phyloP scores from a whole-genome alignment of 345 rosid genomes.

The Rhodamnia rubescens region DNA sequence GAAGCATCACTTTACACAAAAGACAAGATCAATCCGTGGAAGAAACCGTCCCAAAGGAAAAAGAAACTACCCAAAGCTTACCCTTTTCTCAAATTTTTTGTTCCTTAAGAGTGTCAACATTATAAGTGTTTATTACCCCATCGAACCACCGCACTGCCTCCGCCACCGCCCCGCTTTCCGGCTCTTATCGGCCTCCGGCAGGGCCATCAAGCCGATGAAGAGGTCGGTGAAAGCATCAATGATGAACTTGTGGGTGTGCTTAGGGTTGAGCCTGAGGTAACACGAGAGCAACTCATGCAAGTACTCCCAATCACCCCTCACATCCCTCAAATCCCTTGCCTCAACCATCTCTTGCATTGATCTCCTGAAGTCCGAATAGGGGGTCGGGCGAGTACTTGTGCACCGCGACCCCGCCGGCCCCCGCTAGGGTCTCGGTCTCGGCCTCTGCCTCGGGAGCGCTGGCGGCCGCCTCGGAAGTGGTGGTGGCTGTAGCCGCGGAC shows the following conservation, averaged over 20 bases:
- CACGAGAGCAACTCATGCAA: conserved; percentile 65
- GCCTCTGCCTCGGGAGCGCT: not conserved
- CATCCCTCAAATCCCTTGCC: conserved; percentile 43
- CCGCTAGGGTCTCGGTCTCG: not conserved
- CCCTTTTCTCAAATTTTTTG: not conserved
- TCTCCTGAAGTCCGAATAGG: conserved; percentile 48
- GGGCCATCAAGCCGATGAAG: conserved; percentile 18
- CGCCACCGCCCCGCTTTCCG: not conserved
- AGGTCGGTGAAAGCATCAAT: conserved; percentile 71
- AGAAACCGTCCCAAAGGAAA: not conserved
- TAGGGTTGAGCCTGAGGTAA: conserved; percentile 61
- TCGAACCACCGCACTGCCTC: not conserved
- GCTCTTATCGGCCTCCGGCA: not conserved
- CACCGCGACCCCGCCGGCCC: conserved; percentile 43
- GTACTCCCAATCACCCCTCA: conserved; percentile 45
- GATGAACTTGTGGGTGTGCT: conserved; percentile 57
- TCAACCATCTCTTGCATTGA: conserved; percentile 93
- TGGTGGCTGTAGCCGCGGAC: conserved; percentile 6
- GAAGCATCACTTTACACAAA: not conserved
- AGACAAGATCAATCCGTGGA: not conserved
- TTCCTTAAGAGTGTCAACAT: not conserved
- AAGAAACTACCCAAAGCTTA: not conserved
- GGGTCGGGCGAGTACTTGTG: conserved; percentile 71
- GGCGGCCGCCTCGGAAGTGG: not conserved
- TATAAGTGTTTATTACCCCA: not conserved